phyloP scores from a whole-genome alignment of 2,329 filamentous ascomycete genomes.

The Emergomyces orientalis region DNA sequence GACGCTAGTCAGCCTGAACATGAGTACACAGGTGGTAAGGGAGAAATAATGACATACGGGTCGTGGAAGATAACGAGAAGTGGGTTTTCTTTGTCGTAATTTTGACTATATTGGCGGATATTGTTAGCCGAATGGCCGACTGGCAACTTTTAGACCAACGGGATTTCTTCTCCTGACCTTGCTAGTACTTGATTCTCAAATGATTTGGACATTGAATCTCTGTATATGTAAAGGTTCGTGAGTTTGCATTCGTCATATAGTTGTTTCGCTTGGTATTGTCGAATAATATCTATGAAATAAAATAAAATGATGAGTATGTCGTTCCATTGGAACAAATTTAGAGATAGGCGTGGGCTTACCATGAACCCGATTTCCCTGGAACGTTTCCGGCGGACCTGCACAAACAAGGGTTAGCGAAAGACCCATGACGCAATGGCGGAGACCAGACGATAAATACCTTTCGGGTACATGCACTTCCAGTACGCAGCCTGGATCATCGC shows the following conservation, averaged over 20 bases:
- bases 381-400: constrained; percentile 18
- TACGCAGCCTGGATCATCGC: constrained; percentile 54
- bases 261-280: constrained; percentile 62
- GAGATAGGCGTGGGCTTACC: constrained; percentile 23
- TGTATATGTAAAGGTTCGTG: constrained; percentile 69
- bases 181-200: constrained; percentile 83
- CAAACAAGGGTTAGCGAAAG: constrained; percentile 1
- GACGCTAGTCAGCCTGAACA: constrained; percentile 14
- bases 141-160: neutral
- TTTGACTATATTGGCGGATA: constrained; percentile 39
- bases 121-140: neutral
- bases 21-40: neutral
- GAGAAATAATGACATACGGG: constrained; percentile 48
- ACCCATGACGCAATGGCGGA: neutral
- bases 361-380: constrained; percentile 52
- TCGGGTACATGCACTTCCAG: constrained; percentile 81
- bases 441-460: constrained; percentile 30
- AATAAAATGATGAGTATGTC: constrained; percentile 5
- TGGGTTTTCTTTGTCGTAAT: constrained; percentile 55
- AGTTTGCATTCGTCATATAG: constrained; percentile 67
- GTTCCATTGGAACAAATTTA: neutral
- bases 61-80: constrained; percentile 86
- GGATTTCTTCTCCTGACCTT: constrained; percentile 42
- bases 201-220: constrained; percentile 60
- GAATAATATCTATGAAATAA: constrained; percentile 54